phyloP scores from a whole-genome alignment of 768 basidiomycete genomes.

The Solioccasus polychromus region DNA sequence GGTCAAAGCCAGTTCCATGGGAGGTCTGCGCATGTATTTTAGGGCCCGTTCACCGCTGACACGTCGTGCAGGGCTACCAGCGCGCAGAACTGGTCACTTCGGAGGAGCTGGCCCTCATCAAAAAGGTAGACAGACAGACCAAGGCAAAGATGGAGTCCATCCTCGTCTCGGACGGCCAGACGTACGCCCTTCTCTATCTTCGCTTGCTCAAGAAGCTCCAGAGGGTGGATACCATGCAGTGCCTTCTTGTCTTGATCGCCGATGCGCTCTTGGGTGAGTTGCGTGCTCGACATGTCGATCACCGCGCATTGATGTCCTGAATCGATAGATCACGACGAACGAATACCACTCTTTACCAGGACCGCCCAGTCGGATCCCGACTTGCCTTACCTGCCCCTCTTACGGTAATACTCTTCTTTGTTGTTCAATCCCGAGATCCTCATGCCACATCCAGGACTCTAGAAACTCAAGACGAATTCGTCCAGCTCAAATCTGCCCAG shows the following conservation, averaged over 20 bases:
- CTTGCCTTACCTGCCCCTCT: slow-evolving; percentile 75
- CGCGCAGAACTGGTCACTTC: slow-evolving; percentile 85
- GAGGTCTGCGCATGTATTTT: slow-evolving; percentile 58
- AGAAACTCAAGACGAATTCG: slow-evolving; percentile 88
- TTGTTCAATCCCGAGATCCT: slow-evolving; percentile 3
- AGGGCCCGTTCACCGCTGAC: slow-evolving; percentile 5
- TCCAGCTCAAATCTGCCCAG: slow-evolving; percentile 87
- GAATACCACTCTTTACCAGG: slow-evolving; percentile 70
- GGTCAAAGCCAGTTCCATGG: slow-evolving; percentile 92
- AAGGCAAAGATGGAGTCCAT: slow-evolving; percentile 71
- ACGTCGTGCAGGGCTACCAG: slow-evolving; percentile 76
- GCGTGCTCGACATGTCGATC: background rate
- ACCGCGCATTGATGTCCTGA: background rate
- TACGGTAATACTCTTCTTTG: slow-evolving; percentile 48
- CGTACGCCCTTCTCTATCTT: slow-evolving; percentile 87
- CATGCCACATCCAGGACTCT: slow-evolving; percentile 51
- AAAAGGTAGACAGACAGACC: slow-evolving; percentile 84
- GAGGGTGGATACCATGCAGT: slow-evolving; percentile 85
- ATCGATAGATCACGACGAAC: slow-evolving; percentile 76
- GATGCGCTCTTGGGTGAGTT: slow-evolving; percentile 79
- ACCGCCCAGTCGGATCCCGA: slow-evolving; percentile 68
- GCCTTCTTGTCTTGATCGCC: slow-evolving; percentile 79
- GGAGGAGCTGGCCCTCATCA: slow-evolving; percentile 84
- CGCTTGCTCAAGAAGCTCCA: slow-evolving; percentile 84
- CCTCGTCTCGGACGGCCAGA: slow-evolving; percentile 75